Evolutionary conservation across 257 asterid genomes (phyloP), one percentile per base, ranked within the genome.

Genomic region (Orobanche coerulescens): DNA sequence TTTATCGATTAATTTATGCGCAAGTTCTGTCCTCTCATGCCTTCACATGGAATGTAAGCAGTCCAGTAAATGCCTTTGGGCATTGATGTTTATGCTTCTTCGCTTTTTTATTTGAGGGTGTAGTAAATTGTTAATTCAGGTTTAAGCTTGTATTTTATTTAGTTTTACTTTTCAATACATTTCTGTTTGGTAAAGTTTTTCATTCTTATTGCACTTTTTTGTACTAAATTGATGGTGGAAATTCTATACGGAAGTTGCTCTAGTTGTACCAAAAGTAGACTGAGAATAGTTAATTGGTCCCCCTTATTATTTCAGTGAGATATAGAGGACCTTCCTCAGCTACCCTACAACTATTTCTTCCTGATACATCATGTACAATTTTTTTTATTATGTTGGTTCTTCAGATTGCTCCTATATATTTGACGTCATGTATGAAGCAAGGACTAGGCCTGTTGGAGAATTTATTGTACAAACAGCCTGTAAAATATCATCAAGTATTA

Each of bases 31-130:
- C 95, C 64, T 88, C 98, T 50, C 90, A 92, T 76, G 81, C 85
- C 66, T 74, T 88, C 84, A 92, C 98, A 22, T 92, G 98, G 98
- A 94, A 85, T 52, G 96, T 88, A 68, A 82, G 98, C 73, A 65
- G 52, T 28, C 36, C 6, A n/a, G 7, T 58, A 56, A 4, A 25
- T 49, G 13, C 2, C 26, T 53, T 18, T 34, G 24, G 47, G 43
- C 50, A 26, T 61, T 10, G 36, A 52, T 37, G 10, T 46, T 53
- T 22, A 18, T 51, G 63, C 58, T 24, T 68, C 66, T 39, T 58
- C 58, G 62, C 28, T 24, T 51, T 67, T 37, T 59, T 53, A 47
- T 61, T 44, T 43, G 49, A 28, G 34, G 61, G 71, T 18, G 69
- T 22, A 26, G 20, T 40, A 34, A 46, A 25, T 70, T 6, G 6